These are phyloP conservation scores for Schwanniomyces yamadae DNA, from an alignment of 805 yeast species.

Conservation along the genomic window DNA sequence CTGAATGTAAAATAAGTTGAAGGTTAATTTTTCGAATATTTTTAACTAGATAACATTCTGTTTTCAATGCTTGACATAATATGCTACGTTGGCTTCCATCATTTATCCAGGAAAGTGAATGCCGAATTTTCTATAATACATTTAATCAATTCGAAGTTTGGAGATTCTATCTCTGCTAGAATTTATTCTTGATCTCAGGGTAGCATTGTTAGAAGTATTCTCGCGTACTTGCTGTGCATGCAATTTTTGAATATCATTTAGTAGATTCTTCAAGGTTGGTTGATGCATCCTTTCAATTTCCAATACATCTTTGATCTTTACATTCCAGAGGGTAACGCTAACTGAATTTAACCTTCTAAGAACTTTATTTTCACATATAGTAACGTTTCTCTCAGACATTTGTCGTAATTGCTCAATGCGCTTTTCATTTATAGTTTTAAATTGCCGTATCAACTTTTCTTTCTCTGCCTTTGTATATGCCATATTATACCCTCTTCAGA, in stretches of 20 bases:
- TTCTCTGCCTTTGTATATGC: conserved; percentile 34
- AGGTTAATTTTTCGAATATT: too few species aligned
- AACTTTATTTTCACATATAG: conserved; percentile 35
- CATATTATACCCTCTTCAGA: conserved; percentile 5
- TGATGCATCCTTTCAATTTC: conserved; percentile 43
- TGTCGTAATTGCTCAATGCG: conserved; percentile 24
- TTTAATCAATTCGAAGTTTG: too few species aligned
- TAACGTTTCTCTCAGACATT: conserved; percentile 21
- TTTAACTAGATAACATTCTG: too few species aligned
- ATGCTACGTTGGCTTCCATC: too few species aligned
- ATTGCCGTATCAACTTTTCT: conserved; percentile 29
- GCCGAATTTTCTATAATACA: too few species aligned
- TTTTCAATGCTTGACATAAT: too few species aligned
- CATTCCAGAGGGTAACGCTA: conserved; percentile 49
- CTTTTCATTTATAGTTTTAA: conserved; percentile 21
- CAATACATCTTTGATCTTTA: conserved; percentile 44
- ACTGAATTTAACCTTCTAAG: conserved; percentile 45
- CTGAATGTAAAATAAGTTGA: too few species aligned
- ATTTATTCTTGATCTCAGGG: too few species aligned
- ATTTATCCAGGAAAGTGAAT: too few species aligned
- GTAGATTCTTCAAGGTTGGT: conserved; percentile 28
- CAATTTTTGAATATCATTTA: conserved; percentile 19
- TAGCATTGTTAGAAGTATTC: too few species aligned
- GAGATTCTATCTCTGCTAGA: too few species aligned
- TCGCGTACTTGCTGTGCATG: too few species aligned